phyloP scores from a whole-genome alignment of 805 yeast species.

The Wickerhamiella lipophila region DNA sequence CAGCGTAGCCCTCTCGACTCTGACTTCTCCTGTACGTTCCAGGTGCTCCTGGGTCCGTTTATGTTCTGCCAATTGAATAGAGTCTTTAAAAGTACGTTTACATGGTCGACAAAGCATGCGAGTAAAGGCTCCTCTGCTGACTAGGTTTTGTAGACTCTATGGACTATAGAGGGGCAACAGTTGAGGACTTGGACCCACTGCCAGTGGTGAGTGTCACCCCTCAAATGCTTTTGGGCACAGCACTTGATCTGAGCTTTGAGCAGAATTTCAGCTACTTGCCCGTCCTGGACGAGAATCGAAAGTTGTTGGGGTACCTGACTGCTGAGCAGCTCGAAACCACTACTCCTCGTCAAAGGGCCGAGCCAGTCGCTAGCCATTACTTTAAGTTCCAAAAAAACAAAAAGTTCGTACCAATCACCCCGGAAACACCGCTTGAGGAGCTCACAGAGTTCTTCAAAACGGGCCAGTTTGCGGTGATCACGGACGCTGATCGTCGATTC shows the following conservation, averaged over 20 bases:
- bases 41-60: conserved; percentile 57
- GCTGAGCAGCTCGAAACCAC: conserved; percentile 30
- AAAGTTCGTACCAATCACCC: conserved; percentile 38
- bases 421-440: conserved; percentile 42
- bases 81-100: conserved; percentile 68
- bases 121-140: too few relatives aligned
- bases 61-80: conserved; percentile 70
- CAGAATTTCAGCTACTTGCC: conserved; percentile 43
- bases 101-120: conserved; percentile 55
- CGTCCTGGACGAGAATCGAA: conserved; percentile 36
- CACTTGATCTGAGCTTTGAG: conserved; percentile 44
- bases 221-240: conserved; percentile 35
- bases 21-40: conserved; percentile 27
- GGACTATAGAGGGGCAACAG: conserved; percentile 33
- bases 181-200: conserved; percentile 46
- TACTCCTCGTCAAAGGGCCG: conserved; percentile 28
- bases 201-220: conserved; percentile 47
- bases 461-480: conserved; percentile 46
- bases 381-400: conserved; percentile 23
- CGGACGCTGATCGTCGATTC: conserved; percentile 39
- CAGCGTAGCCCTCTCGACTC: conserved; percentile 33
- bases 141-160: background rate
- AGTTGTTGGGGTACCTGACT: conserved; percentile 40
- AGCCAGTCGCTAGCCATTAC: conserved; percentile 26
- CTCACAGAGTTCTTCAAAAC: conserved; percentile 38